phyloP scores from a whole-genome alignment of 345 rosid genomes.

The Nephelium lappaceum region DNA sequence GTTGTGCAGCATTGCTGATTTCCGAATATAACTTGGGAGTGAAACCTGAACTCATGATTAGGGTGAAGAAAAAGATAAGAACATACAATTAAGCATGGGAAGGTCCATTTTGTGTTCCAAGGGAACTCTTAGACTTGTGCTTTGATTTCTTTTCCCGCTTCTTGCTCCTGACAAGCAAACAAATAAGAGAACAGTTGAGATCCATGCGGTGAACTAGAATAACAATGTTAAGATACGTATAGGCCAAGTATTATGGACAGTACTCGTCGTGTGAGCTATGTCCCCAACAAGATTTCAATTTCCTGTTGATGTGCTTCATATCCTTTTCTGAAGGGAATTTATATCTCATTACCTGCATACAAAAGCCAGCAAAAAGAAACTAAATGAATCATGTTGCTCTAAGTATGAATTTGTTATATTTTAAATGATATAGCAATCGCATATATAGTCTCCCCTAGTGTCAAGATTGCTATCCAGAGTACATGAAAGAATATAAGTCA shows the following conservation, averaged over 20 bases:
- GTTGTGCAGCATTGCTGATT: background rate
- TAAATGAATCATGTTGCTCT: background rate
- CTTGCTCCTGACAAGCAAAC: constrained; percentile 51
- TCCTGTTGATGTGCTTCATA: constrained; percentile 94
- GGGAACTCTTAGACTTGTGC: constrained; percentile 72
- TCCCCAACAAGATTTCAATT: constrained; percentile 91
- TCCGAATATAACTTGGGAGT: background rate
- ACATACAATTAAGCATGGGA: constrained; percentile 24
- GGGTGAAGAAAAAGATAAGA: background rate
- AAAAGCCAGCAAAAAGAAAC: constrained; percentile 11
- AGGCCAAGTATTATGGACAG: constrained; percentile 16
- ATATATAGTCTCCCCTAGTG: background rate
- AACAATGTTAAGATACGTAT: background rate
- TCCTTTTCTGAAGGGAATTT: constrained; percentile 90
- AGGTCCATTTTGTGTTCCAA: constrained; percentile 44
- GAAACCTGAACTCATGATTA: background rate
- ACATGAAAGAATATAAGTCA: background rate
- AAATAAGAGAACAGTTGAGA: constrained; percentile 8
- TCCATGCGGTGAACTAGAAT: background rate
- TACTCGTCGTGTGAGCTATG: constrained; percentile 86
- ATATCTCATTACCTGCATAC: constrained; percentile 55
- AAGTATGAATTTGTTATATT: background rate
- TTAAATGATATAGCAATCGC: background rate
- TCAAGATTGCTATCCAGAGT: background rate
- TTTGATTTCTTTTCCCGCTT: constrained; percentile 90